These are phyloP conservation scores for Ehretia macrophylla DNA, from an alignment of 257 asterid genomes.

Conservation along the genomic window DNA sequence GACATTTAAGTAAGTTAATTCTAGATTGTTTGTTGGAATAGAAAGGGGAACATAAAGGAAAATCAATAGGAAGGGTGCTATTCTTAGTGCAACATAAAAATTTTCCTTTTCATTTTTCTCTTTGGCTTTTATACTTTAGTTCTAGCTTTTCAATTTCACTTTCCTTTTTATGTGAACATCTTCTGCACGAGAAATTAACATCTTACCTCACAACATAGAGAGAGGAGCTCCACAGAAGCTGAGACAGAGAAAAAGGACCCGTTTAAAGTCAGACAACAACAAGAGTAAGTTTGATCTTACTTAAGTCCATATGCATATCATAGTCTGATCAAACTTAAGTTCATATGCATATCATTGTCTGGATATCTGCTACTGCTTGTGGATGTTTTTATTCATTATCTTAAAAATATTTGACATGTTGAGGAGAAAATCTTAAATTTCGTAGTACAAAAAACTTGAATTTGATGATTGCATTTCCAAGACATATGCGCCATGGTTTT, in stretches of 20 bases:
- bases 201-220: conserved; percentile 22
- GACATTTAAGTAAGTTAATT: conserved; percentile 3
- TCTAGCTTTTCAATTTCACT: not conserved
- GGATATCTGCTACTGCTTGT: not conserved
- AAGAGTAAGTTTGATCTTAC: conserved; percentile 7
- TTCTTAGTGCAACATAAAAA: no score
- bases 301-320: not conserved
- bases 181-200: conserved; percentile 7
- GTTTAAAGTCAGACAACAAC: conserved; percentile 10
- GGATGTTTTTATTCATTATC: not conserved
- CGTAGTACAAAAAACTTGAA: no score
- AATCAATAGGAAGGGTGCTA: not conserved
- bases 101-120: no score
- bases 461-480: no score
- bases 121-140: no score
- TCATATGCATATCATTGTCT: not conserved
- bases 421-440: no score
- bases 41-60: not conserved
- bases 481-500: not conserved
- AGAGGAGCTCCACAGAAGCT: conserved; percentile 23
- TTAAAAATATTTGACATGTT: no score
- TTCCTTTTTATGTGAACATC: not conserved
- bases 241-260: conserved; percentile 27
- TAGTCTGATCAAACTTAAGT: not conserved
- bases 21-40: not conserved